Conservation (phyloP, 306 rosid genomes). For the Astragalus membranaceus region DNA sequence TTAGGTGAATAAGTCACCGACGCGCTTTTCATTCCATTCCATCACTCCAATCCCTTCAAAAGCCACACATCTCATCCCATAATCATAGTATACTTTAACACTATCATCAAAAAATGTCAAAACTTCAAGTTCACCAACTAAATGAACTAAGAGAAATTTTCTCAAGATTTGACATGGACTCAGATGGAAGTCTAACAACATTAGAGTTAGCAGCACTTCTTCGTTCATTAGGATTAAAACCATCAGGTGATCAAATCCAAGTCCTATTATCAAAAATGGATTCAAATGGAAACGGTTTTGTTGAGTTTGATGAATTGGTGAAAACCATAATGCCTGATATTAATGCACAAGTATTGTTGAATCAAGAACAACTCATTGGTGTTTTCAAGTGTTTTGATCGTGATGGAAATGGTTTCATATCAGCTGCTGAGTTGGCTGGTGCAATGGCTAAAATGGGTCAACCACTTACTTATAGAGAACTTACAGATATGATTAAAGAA, state of each 20-base stretch:
- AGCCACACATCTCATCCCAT: neutral
- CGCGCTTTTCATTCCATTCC: constrained; percentile 21
- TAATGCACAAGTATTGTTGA: constrained; percentile 36
- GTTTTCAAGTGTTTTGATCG: constrained; percentile 72
- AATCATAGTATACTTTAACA: neutral
- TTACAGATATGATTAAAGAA: constrained; percentile 76
- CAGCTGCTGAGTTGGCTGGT: constrained; percentile 71
- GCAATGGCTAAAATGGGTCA: constrained; percentile 93
- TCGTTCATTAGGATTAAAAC: constrained; percentile 66
- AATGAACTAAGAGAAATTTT: constrained; percentile 56
- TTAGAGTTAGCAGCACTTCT: constrained; percentile 83
- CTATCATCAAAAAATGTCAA: constrained; percentile 34
- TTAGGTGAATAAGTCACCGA: constrained; percentile 6
- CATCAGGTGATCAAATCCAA: constrained; percentile 64
- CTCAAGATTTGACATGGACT: constrained; percentile 68
- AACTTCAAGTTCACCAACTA: constrained; percentile 36
- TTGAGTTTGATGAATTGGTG: constrained; percentile 82
- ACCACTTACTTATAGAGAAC: constrained; percentile 61
- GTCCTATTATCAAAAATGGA: constrained; percentile 51
- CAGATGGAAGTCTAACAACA: constrained; percentile 78
- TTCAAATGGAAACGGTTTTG: constrained; percentile 60
- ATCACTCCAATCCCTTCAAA: neutral
- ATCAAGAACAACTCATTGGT: constrained; percentile 54
- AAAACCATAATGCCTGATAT: constrained; percentile 51
- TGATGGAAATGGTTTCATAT: constrained; percentile 65